Evolutionary conservation across 306 rosid genomes (phyloP), one percentile per base, ranked within the genome.

Genomic region (Fragaria nilgerrensis): DNA sequence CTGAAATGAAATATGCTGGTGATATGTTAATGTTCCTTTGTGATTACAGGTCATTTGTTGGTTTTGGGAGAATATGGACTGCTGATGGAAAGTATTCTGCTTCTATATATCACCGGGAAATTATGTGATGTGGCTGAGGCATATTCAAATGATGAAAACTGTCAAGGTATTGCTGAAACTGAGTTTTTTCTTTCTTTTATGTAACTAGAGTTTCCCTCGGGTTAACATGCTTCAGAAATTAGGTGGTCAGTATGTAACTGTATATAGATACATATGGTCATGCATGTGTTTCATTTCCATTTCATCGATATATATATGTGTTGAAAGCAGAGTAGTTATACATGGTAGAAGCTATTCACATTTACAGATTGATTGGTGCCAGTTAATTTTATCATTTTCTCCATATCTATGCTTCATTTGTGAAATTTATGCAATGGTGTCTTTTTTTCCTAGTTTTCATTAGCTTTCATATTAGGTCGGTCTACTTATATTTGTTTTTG

Each of bases 11-110:
- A 68, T 81, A n/a, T 23, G 45, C 41, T 14, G 73, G 78, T 43
- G 48, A 53, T 62, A 63, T 87, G 72, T 36, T 73, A 82, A 82
- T 53, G 44, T 61, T 70, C 66, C 65, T 71, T 81, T 70, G 71
- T 87, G 84, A 84, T 90, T 81, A 73, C 89, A 95, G 98, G 97
- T 95, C 81, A 95, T 95, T 75, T 95, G 98, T 79, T 95, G 98
- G 97, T 95, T 85, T 75, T 95, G 71, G 98, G 98, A 75, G 98
- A 95, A 82, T 95, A 92, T 81, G 98, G 97, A 90, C 92, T 58
- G 89, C 96, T 49, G 97, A 89, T 87, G 97, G 98, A 78, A 88
- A 87, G 87, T 82, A 91, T 81, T 79, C 94, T 78, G 87, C 96
- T 73, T 86, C 96, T n/a, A 5, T 92, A 92, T 79, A 89, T 96